phyloP scores from a whole-genome alignment of 306 rosid species.

The Hippophae tibetana region DNA sequence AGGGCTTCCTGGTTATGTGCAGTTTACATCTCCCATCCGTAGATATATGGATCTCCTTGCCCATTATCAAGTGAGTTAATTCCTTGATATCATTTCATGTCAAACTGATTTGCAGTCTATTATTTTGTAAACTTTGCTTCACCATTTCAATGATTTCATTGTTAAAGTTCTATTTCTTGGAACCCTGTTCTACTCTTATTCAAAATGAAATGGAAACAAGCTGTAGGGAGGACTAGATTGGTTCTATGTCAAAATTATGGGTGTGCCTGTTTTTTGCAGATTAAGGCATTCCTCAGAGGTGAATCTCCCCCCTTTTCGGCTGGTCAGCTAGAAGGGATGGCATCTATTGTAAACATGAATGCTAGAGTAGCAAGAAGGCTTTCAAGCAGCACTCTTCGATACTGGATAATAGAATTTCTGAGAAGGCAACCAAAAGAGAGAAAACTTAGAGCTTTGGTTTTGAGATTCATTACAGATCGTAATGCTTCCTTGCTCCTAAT shows the following conservation, averaged over 20 bases:
- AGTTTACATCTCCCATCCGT: constrained; percentile 97
- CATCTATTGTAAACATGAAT: constrained; percentile 51
- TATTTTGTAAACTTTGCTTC: not conserved
- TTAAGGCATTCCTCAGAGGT: constrained; percentile 75
- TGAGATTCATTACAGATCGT: constrained; percentile 77
- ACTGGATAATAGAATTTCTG: constrained; percentile 84
- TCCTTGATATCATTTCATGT: constrained; percentile 5
- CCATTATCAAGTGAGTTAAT: constrained; percentile 68
- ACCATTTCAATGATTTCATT: not conserved
- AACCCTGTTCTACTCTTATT: not conserved
- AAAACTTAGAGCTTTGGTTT: constrained; percentile 63
- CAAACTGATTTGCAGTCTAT: constrained; percentile 13
- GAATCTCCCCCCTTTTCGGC: constrained; percentile 66
- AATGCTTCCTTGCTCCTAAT: constrained; percentile 64
- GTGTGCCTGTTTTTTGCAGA: constrained; percentile 25
- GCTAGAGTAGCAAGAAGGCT: constrained; percentile 63
- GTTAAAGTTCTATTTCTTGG: not conserved
- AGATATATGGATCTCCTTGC: constrained; percentile 95
- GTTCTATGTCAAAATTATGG: not conserved
- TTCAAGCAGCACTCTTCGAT: constrained; percentile 57
- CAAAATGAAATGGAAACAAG: not conserved
- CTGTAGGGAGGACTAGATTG: too few species aligned
- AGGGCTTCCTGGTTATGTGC: constrained; percentile 91
- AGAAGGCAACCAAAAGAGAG: constrained; percentile 70
- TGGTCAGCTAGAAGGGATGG: constrained; percentile 76